Base-by-base conservation (phyloP, 306 rosid genomes). In the Trichosanthes cucumerina region DNA sequence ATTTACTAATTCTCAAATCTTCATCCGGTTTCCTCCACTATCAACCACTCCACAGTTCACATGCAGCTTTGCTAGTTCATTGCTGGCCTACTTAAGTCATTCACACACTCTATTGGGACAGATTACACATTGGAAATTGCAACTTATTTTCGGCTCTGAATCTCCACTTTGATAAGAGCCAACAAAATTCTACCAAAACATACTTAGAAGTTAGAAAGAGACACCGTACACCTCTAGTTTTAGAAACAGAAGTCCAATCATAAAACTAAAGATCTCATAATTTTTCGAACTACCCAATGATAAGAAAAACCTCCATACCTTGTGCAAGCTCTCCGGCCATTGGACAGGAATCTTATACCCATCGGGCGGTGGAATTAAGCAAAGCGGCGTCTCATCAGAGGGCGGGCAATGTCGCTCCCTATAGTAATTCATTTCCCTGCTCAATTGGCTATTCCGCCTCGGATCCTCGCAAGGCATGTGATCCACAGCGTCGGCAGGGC, bases 401-500 rank as follows among this genome's bases (percentile, higher is more conserved):
- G 38, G 59, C 7, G 99, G 99, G 77, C 99, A 96, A 79, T 92
- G 99, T 77, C 98, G 78, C 82, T 96, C 99, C 66, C 98, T 82
- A 39, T 92, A 96, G 81, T 81, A 92, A 86, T 96, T 96, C 99
- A 92, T 96, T 52, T 92, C 98, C 31, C 99, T 85, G 65, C 97
- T 92, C 44, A 96, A 80, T 84, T 91, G 98, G 75, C 98, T 96
- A 83, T 92, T 92, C 39, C 87, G 72, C 74, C 90, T 79, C 16
- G 99, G 97, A 81, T 95, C 97, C 86, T 95, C 97, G 12, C 99
- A 95, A 16, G 99, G 99, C 99, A 95, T 95, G 85, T 95, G 93
- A 84, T 95, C 97, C 59, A 81, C 97, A 1, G 84, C 80, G 5
- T 87, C 90, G n/a, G 85, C 90, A 1, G 90, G 88, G 85, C 98